Base-by-base conservation (phyloP, 192 early-diverging fungal species). In the Radiomyces spectabilis region DNA sequence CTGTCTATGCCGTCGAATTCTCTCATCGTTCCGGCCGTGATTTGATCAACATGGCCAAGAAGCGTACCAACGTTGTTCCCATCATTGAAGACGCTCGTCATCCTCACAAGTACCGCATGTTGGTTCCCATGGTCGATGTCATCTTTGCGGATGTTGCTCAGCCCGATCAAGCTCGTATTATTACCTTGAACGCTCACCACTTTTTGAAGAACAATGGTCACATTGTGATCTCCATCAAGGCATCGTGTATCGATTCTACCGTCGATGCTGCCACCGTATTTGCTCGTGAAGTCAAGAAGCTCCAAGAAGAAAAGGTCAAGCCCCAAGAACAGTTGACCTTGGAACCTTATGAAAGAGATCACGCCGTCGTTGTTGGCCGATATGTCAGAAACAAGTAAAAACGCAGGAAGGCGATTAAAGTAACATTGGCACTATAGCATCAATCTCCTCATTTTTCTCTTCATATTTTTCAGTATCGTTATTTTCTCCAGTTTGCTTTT, bases 21-120 rank as follows among this genome's bases (percentile, higher is more conserved):
- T 97, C 97, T 55, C 95, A 97, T 84, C 86, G 96, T 53, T 87
- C 94, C 19, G 96, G 96, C 37, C 94, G 96, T 75, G 96, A 99
- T 61, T 79, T 99, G 58, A 97, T 99, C 78, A 97, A 95, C 81
- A 91, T 97, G 85, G 96, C 96, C 71, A 99, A 99, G 86, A 99
- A 99, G 85, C 91, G 95, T 58, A 97, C 94, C 65, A 99, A 97
- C 74, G 90, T 97, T 30, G 93, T 97, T 57, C 95, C 97, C 38
- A 99, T 99, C 58, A 94, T 99, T 64, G 97, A 99, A 77, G 97
- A 99, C 75, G 94, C 95, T 38, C 95, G 94, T 72, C 90, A 97
- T 78, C 97, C 97, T 51, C 91, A 99, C 76, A 99, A 99, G 77
- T 99, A 99, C 80, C 92, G 97, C 74, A 99, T 97, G 95, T 78